Percentiles rank a stretch among this genome's conserved stretches.
These are phyloP conservation scores for Aegilops sharonensis DNA, from an alignment of 176 grass and related monocot genomes.

Conservation along the genomic window DNA sequence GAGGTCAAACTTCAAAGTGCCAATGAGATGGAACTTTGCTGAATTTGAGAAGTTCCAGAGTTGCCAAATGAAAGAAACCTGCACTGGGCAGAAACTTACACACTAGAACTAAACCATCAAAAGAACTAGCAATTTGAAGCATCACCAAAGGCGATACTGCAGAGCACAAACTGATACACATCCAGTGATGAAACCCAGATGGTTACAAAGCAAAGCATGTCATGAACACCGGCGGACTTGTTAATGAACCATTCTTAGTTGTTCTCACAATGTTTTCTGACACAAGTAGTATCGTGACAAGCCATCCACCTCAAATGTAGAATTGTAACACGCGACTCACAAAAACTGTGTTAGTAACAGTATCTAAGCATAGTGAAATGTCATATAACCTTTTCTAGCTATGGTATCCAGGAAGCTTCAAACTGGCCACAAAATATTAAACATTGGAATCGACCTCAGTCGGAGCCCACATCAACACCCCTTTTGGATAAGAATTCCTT, in stretches of 20 bases:
- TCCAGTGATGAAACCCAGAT: not conserved
- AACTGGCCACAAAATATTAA: not conserved
- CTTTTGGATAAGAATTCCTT: constrained; percentile 70
- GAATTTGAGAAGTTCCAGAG: not conserved
- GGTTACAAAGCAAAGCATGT: not conserved
- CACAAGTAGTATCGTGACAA: not conserved
- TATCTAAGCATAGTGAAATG: not conserved
- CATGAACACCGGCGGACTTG: not conserved
- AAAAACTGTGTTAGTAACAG: constrained; percentile 24
- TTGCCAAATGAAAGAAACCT: not conserved
- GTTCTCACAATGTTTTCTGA: not conserved
- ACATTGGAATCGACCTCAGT: constrained; percentile 26
- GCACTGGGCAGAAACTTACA: not conserved
- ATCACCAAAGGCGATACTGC: not conserved
- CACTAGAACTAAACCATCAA: not conserved
- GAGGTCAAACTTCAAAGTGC: not conserved
- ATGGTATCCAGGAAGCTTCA: not conserved
- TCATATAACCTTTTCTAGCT: not conserved
- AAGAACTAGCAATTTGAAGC: not conserved
- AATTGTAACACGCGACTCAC: not conserved
- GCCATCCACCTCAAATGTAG: not conserved
- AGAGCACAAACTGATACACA: too few relatives aligned
- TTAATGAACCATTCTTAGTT: not conserved
- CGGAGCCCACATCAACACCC: constrained; percentile 56
- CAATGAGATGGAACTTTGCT: too few relatives aligned